A percentile compares a stretch with the other conserved stretches of the same genome.
These are phyloP conservation scores for Saccharomyces hybrid DNA, from an alignment of 1,139 yeast genomes.

Conservation along the genomic window DNA sequence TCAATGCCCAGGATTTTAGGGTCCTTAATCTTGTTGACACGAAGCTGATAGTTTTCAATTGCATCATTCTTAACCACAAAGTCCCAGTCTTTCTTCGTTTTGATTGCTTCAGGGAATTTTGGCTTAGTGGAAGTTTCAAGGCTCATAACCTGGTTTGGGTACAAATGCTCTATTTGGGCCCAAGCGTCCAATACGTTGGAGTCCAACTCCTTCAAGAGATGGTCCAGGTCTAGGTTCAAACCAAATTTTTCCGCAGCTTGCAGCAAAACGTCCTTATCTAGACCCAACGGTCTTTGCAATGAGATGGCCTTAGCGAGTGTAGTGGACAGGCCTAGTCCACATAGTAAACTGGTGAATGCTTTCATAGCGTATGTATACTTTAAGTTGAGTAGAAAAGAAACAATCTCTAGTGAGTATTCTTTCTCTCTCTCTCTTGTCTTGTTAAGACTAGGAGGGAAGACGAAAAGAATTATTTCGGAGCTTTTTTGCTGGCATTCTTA, in stretches of 20 bases:
- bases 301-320: constrained; percentile 1
- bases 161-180: neutral
- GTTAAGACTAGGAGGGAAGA: neutral
- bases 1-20: constrained; percentile 67
- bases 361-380: neutral
- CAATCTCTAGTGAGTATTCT: neutral
- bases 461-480: neutral
- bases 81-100: constrained; percentile 41
- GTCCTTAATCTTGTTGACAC: constrained; percentile 45
- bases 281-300: neutral
- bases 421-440: neutral
- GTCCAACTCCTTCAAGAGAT: neutral
- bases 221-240: neutral
- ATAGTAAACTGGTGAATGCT: neutral
- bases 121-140: neutral
- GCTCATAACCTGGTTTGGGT: neutral
- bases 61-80: constrained; percentile 41
- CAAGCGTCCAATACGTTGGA: constrained; percentile 1
- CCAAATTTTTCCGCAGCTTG: neutral
- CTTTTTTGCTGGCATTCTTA: neutral
- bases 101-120: constrained; percentile 1
- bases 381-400: neutral
- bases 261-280: neutral
- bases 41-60: constrained; percentile 49
- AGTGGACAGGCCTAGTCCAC: constrained; percentile 1